phyloP scores from a whole-genome alignment of 805 yeast genomes.

The Metschnikowia gruessii region DNA sequence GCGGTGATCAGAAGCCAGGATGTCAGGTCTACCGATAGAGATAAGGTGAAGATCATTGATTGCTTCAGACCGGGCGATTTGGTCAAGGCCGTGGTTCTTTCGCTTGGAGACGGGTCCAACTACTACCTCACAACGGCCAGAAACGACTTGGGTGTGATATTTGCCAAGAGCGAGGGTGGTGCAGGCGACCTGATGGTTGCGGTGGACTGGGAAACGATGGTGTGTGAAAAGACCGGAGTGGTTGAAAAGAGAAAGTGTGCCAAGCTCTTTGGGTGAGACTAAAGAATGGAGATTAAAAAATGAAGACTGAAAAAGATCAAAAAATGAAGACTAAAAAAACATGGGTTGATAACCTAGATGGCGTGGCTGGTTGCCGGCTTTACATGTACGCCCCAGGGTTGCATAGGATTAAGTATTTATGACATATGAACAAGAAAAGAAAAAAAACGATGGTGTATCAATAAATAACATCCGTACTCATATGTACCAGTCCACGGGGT shows the following conservation, averaged over 20 bases:
- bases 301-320: too few relatives aligned
- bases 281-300: too few relatives aligned
- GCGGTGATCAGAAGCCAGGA: conserved; percentile 87
- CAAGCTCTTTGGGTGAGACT: conserved; percentile 66
- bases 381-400: background rate
- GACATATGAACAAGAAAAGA: background rate
- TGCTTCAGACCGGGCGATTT: conserved; percentile 91
- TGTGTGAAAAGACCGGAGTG: conserved; percentile 69
- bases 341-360: too few relatives aligned
- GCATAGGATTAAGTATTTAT: background rate
- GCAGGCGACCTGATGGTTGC: conserved; percentile 80
- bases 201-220: conserved; percentile 94
- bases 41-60: conserved; percentile 72
- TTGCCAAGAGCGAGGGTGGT: conserved; percentile 70
- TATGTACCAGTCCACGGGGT: conserved; percentile 24
- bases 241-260: conserved; percentile 87
- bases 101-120: conserved; percentile 91
- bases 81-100: conserved; percentile 76
- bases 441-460: background rate
- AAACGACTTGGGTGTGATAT: conserved; percentile 90
- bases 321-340: too few relatives aligned
- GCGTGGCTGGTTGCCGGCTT: too few relatives aligned
- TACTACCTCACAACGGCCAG: conserved; percentile 87
- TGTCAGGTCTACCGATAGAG: conserved; percentile 87
- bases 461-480: background rate